Percentiles rank a stretch among this genome's conserved stretches.
Conservation (phyloP, 2,329 filamentous ascomycete genomes). For the Phialophora verrucosa region DNA sequence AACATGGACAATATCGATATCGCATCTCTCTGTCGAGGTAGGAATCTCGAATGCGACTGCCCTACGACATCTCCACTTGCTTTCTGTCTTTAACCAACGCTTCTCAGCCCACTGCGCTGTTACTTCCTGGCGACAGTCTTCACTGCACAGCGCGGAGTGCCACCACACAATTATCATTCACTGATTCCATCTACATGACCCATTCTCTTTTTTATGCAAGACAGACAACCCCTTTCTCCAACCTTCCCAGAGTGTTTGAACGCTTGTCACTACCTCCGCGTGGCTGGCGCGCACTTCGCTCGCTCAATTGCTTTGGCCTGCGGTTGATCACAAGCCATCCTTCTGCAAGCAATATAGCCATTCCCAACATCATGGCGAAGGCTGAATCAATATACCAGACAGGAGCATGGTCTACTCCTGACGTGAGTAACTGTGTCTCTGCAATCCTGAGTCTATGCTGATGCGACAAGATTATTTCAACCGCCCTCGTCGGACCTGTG, state of each 20-base stretch:
- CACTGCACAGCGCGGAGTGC: conserved; percentile 15
- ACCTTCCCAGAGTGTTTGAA: conserved; percentile 1
- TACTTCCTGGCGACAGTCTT: conserved; percentile 9
- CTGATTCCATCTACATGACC: conserved; percentile 14
- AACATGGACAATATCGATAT: background rate
- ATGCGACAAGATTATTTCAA: conserved; percentile 75
- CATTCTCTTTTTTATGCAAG: background rate
- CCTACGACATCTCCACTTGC: background rate
- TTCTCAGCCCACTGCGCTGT: background rate
- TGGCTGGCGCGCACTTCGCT: background rate
- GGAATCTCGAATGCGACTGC: background rate
- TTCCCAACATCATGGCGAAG: background rate
- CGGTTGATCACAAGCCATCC: background rate
- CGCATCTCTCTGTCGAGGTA: background rate
- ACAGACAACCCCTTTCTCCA: background rate
- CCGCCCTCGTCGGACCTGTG: conserved; percentile 76
- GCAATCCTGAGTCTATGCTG: conserved; percentile 3
- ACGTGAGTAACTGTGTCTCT: conserved; percentile 18
- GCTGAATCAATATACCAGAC: background rate
- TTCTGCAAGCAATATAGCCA: background rate
- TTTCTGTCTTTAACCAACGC: background rate
- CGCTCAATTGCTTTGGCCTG: background rate
- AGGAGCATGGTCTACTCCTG: conserved; percentile 27
- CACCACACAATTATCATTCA: conserved; percentile 28
- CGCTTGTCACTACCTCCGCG: background rate